These are phyloP conservation scores for Pleodorina starrii DNA, from an alignment of 139 green algal genomes.

Conservation along the genomic window DNA sequence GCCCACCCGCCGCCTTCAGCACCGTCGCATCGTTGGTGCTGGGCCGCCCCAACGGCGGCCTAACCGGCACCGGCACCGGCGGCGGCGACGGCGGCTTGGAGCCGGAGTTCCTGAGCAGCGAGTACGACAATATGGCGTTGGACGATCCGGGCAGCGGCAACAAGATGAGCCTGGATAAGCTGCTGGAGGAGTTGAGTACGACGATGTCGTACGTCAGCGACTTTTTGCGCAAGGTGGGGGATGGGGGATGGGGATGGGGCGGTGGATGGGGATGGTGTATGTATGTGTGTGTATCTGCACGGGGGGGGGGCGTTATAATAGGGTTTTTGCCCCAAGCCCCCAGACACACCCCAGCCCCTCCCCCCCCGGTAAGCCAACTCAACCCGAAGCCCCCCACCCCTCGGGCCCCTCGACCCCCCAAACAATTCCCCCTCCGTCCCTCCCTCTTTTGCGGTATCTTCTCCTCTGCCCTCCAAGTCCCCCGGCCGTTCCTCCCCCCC, in stretches of 20 bases:
- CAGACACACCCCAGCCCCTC: too few species aligned
- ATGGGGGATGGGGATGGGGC: not conserved
- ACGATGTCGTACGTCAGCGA: constrained; percentile 64
- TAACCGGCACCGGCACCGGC: not conserved
- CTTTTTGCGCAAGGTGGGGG: constrained; percentile 55
- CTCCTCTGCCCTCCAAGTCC: too few species aligned
- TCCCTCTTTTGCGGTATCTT: too few species aligned
- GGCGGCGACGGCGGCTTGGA: not conserved
- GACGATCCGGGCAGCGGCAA: constrained; percentile 18
- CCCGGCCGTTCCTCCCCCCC: too few species aligned
- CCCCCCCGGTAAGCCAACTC: too few species aligned
- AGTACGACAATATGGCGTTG: constrained; percentile 26
- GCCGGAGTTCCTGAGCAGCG: not conserved
- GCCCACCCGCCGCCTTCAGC: not conserved
- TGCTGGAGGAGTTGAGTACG: constrained; percentile 61
- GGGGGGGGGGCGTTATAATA: not conserved
- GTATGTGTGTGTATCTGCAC: not conserved
- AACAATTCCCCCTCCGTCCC: too few species aligned
- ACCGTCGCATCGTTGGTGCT: not conserved
- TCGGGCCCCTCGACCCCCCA: too few species aligned
- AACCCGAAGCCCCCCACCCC: too few species aligned
- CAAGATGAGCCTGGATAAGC: constrained; percentile 51
- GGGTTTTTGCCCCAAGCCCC: too few species aligned
- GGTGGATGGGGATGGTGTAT: not conserved
- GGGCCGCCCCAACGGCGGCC: not conserved